Evolutionary conservation across 164 flowering plant genomes (phyloP).

Genomic region (Hamamelis virginiana): DNA sequence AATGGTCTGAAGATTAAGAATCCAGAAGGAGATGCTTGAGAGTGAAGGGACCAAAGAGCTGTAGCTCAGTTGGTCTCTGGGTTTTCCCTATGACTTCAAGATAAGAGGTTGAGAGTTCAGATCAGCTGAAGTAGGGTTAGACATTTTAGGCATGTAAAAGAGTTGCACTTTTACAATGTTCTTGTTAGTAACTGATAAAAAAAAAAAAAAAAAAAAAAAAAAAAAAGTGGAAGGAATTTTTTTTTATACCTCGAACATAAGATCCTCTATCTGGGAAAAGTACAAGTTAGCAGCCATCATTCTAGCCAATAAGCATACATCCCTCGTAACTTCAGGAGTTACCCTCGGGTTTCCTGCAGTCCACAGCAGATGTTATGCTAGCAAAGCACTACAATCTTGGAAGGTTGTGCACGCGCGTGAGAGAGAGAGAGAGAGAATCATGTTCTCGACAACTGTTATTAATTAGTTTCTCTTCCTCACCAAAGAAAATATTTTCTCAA

Average conservation of each 20-base stretch:
- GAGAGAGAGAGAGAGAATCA: constrained; percentile 1
- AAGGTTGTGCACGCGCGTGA: background rate
- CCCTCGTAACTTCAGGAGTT: constrained; percentile 98
- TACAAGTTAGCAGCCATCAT: constrained; percentile 99
- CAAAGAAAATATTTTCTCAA: no score
- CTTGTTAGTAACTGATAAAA: background rate
- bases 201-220: no score
- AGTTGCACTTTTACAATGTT: background rate
- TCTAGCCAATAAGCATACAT: constrained; percentile 95
- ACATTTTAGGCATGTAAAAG: background rate
- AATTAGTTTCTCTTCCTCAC: no score
- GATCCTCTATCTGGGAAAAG: constrained; percentile 92
- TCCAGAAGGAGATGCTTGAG: no score
- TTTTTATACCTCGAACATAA: constrained; percentile 60
- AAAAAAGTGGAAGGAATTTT: background rate
- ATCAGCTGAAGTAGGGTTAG: background rate
- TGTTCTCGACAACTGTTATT: background rate
- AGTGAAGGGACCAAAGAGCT: background rate
- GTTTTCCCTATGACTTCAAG: background rate
- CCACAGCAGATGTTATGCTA: constrained; percentile 1
- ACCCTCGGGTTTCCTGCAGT: constrained; percentile 93
- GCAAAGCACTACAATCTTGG: background rate
- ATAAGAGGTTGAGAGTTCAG: background rate
- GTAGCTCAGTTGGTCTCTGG: background rate
- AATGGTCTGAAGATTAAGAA: background rate